phyloP scores from a whole-genome alignment of 345 rosid species.

The Conringia planisiliqua region DNA sequence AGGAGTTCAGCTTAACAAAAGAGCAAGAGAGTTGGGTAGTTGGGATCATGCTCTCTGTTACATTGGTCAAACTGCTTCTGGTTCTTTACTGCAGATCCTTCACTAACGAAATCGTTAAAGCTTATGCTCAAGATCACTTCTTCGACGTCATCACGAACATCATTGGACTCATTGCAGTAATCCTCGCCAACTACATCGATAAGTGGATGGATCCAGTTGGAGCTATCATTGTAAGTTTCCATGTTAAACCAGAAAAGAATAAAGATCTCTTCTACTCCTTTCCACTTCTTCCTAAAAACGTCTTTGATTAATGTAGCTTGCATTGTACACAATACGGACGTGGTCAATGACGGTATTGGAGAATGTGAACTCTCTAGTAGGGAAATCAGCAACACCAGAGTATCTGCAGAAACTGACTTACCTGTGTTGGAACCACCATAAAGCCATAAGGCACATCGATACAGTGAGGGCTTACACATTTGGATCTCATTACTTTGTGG shows the following conservation, averaged over 20 bases:
- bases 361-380: slow-evolving; percentile 88
- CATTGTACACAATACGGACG: slow-evolving; percentile 90
- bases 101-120: slow-evolving; percentile 86
- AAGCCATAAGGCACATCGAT: slow-evolving; percentile 80
- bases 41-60: slow-evolving; percentile 94
- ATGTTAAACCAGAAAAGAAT: not conserved
- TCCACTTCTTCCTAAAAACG: not conserved
- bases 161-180: slow-evolving; percentile 90
- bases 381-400: slow-evolving; percentile 84
- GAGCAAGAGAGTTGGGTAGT: slow-evolving; percentile 90
- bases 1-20: slow-evolving; percentile 53
- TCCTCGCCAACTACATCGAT: slow-evolving; percentile 79
- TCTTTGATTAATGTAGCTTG: slow-evolving; percentile 52
- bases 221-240: slow-evolving; percentile 80
- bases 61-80: slow-evolving; percentile 71
- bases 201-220: slow-evolving; percentile 96
- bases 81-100: slow-evolving; percentile 77
- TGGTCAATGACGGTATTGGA: slow-evolving; percentile 98
- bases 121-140: slow-evolving; percentile 98
- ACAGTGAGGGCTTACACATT: slow-evolving; percentile 98
- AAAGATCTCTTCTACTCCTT: not conserved
- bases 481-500: slow-evolving; percentile 96
- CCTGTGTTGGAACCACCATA: slow-evolving; percentile 97
- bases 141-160: slow-evolving; percentile 91
- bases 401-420: slow-evolving; percentile 88